Conservation (phyloP, 768 basidiomycete genomes). For the Podaxis carcinomalis region DNA sequence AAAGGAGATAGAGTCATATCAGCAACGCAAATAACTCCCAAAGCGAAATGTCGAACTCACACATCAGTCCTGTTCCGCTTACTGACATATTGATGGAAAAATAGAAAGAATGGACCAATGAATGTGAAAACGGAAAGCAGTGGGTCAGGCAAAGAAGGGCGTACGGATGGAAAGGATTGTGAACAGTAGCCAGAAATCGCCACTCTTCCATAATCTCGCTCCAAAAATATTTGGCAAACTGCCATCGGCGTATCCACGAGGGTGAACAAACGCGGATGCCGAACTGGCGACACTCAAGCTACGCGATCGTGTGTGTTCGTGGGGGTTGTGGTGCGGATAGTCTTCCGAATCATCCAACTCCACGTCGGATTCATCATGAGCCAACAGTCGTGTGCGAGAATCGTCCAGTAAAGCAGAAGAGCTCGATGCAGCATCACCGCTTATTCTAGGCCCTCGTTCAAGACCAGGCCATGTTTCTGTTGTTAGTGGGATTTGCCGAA, state of each 20-base stretch:
- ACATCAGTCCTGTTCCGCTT: conserved; percentile 81
- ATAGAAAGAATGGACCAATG: not conserved
- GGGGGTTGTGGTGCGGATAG: not conserved
- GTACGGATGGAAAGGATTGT: conserved; percentile 53
- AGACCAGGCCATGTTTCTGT: conserved; percentile 23
- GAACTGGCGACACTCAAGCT: conserved; percentile 1
- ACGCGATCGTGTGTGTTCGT: not conserved
- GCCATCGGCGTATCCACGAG: conserved; percentile 16
- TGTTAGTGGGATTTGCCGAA: conserved; percentile 65
- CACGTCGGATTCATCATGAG: conserved; percentile 15
- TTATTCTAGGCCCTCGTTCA: conserved; percentile 12
- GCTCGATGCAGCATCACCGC: conserved; percentile 8
- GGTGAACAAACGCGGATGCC: conserved; percentile 15
- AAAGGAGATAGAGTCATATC: not conserved
- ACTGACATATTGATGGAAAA: conserved; percentile 32
- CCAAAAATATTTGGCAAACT: conserved; percentile 50
- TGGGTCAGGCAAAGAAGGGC: conserved; percentile 18
- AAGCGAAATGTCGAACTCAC: conserved; percentile 33
- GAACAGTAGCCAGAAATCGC: conserved; percentile 66
- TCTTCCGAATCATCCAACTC: conserved; percentile 2
- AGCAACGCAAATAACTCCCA: not conserved
- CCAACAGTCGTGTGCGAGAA: conserved; percentile 14
- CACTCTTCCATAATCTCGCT: conserved; percentile 40
- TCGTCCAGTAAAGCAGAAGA: conserved; percentile 10
- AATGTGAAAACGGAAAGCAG: not conserved